phyloP scores from a whole-genome alignment of 2,329 filamentous ascomycete genomes.

The Verticillium nubilum region DNA sequence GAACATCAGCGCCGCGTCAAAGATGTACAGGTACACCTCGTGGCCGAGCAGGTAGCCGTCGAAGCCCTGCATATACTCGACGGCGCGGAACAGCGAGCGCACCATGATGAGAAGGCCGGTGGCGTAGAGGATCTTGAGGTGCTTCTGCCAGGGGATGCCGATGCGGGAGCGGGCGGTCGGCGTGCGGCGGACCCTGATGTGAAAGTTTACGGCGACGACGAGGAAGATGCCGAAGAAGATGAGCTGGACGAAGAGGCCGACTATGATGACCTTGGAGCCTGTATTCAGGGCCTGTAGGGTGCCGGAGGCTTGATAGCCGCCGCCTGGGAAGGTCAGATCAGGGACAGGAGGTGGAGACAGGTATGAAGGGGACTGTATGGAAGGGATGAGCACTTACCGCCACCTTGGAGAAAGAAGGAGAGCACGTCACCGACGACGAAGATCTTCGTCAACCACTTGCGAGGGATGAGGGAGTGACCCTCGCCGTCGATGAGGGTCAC shows the following conservation, averaged over 20 bases:
- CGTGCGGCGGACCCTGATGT: constrained; percentile 22
- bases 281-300: constrained; percentile 6
- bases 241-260: constrained; percentile 48
- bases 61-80: constrained; percentile 33
- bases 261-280: constrained; percentile 44
- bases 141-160: constrained; percentile 23
- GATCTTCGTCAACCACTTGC: constrained; percentile 27
- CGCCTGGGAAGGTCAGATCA: constrained; percentile 1
- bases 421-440: constrained; percentile 29
- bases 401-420: constrained; percentile 19
- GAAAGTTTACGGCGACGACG: constrained; percentile 38
- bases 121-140: constrained; percentile 18
- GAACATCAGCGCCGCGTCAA: constrained; percentile 30
- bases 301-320: constrained; percentile 7
- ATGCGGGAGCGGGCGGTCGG: constrained; percentile 16
- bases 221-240: constrained; percentile 50
- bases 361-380: too few relatives aligned
- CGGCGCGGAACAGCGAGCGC: constrained; percentile 33
- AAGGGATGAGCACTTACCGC: neutral
- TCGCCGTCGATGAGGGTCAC: constrained; percentile 28
- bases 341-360: too few relatives aligned
- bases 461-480: constrained; percentile 23
- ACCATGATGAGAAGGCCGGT: constrained; percentile 30
- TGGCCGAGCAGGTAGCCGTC: constrained; percentile 25
- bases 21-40: constrained; percentile 29